phyloP scores from a whole-genome alignment of 2,329 filamentous ascomycete genomes.

The Apiospora koreana region DNA sequence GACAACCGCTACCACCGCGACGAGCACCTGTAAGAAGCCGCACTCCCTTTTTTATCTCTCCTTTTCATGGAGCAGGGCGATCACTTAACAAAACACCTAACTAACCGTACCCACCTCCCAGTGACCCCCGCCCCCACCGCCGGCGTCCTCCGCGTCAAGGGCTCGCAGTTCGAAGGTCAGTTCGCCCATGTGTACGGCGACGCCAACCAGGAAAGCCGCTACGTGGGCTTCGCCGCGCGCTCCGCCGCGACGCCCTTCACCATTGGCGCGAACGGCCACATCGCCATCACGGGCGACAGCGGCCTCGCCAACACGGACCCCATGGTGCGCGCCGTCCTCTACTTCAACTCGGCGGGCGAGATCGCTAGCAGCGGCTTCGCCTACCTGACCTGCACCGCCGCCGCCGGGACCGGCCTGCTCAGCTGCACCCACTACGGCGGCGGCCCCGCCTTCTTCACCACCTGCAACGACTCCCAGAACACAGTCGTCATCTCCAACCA shows the following conservation, averaged over 20 bases:
- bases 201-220: too few species aligned
- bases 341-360: neutral
- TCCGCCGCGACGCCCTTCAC: neutral
- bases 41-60: neutral
- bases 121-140: too few species aligned
- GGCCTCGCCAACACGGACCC: neutral
- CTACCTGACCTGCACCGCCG: neutral
- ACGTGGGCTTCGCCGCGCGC: too few species aligned
- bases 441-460: neutral
- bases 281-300: too few species aligned
- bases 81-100: neutral
- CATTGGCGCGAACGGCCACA: neutral
- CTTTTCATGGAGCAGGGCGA: too few species aligned
- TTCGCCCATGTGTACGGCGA: too few species aligned
- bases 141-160: too few species aligned
- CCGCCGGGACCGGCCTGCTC: neutral
- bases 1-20: neutral
- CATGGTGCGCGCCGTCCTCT: neutral
- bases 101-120: too few species aligned
- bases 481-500: neutral
- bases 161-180: too few species aligned
- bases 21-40: neutral
- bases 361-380: neutral
- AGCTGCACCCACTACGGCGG: neutral
- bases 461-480: neutral